phyloP scores from a whole-genome alignment of 108 stramenopile species.

The Pseudonitzschia pungens region DNA sequence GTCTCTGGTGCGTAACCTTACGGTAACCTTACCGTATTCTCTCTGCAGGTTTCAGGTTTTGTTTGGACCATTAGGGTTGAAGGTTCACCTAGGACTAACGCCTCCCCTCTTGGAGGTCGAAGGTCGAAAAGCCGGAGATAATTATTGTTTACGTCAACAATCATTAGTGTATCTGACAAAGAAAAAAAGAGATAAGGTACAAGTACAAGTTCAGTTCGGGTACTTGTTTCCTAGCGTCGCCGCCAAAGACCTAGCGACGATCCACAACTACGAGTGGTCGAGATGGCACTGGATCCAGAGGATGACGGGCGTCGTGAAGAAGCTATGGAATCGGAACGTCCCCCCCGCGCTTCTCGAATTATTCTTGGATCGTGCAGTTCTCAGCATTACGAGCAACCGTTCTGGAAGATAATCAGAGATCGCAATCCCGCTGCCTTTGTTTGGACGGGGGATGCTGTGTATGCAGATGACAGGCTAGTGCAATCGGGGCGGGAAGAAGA shows the following conservation, averaged over 20 bases:
- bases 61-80: neutral
- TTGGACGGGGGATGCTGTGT: constrained; percentile 87
- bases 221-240: too few species aligned
- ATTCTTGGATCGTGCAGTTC: constrained; percentile 80
- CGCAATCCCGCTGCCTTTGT: constrained; percentile 73
- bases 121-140: too few species aligned
- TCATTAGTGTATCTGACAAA: too few species aligned
- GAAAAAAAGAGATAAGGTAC: too few species aligned
- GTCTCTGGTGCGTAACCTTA: too few species aligned
- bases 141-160: too few species aligned
- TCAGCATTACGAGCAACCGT: constrained; percentile 62
- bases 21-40: too few species aligned
- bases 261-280: neutral
- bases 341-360: constrained; percentile 27
- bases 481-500: neutral
- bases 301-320: neutral
- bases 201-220: too few species aligned
- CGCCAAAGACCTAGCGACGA: neutral
- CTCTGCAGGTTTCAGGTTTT: neutral
- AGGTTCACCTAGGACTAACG: too few species aligned
- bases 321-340: neutral
- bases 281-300: neutral
- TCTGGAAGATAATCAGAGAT: constrained; percentile 64
- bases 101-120: too few species aligned
- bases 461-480: constrained; percentile 51